Base-by-base conservation (phyloP, 495 filamentous ascomycete genomes). In the Penicillium simplicissimum region DNA sequence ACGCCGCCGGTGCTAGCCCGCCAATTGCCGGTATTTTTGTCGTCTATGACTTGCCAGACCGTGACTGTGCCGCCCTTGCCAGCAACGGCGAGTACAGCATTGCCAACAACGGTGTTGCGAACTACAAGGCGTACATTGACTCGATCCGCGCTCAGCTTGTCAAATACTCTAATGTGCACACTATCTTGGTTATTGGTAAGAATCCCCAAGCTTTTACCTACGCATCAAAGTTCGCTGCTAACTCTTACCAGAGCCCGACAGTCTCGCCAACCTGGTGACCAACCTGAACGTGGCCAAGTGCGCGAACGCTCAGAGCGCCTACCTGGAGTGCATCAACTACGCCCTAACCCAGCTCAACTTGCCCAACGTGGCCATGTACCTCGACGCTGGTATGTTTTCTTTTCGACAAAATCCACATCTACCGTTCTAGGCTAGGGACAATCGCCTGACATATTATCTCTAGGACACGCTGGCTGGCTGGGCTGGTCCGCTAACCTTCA, bases 401-500 rank as follows among this genome's bases (percentile, higher is more conserved):
- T 43, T 38, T 10, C 13, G 9, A 52, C 3, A 14, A 31, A 6
- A 40, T 2, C 23, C 23, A 14, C 13, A 7, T 17, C 7, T 25
- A 40, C n/a, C 3, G 1, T n/a, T 25, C 0, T 28, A 34, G 13
- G 0, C 33, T 6, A 8, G 34, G 14, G 4, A 8, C 3, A 6
- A 31, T 55, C 28, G 23, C 15, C 15, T 60, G 13, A 57, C 47
- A 55, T 33, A 42, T 14, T 4, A 14, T 45, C 15, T 17, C 7
- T 31, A 77, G 76, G 77, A 55, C 77, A 80, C 42, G 75, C 75
- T 35, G 90, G 91, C 64, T 95, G 90, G 90, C 82, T 93, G 59
- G 90, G 91, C 65, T 95, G 91, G 91, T 76, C 85, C 48, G 88
- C 85, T 59, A 93, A 95, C 79, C 82, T 93, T 63, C 69, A 80